Evolutionary conservation across 140 eudicot genomes (phyloP).

Genomic region (Oenanthe javanica): DNA sequence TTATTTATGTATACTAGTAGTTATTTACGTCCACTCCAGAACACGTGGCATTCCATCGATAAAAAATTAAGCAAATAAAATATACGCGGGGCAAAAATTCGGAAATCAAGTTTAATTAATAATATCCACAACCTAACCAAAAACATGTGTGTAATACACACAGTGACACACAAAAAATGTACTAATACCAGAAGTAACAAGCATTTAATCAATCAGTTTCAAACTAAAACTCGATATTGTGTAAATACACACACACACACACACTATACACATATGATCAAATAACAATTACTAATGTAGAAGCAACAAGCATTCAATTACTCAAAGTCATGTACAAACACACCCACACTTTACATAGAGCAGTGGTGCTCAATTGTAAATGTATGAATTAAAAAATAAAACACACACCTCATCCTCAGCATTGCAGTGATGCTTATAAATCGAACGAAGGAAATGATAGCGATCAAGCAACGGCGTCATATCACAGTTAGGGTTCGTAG

Average conservation of each 20-base stretch:
- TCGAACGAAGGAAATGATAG: constrained; percentile 69
- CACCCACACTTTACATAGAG: not conserved
- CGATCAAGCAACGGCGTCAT: constrained; percentile 70
- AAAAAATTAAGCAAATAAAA: not conserved
- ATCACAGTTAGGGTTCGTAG: constrained; percentile 50
- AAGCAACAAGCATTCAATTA: too few relatives aligned
- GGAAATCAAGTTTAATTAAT: not conserved
- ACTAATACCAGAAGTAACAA: not conserved
- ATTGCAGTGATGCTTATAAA: constrained; percentile 95
- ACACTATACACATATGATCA: too few relatives aligned
- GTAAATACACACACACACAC: not conserved
- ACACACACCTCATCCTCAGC: constrained; percentile 92
- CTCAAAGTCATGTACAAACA: not conserved
- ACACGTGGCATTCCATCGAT: not conserved
- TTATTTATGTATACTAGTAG: too few relatives aligned
- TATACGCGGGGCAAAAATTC: too few relatives aligned
- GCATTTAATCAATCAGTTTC: not conserved
- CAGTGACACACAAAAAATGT: not conserved
- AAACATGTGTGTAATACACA: not conserved
- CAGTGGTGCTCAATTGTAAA: not conserved
- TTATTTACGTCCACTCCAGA: not conserved
- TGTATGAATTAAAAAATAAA: not conserved
- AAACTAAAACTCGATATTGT: not conserved
- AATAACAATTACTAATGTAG: too few relatives aligned
- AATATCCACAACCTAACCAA: not conserved